Evolutionary conservation across 306 rosid species (phyloP).

Genomic region (Calophaca sinica): DNA sequence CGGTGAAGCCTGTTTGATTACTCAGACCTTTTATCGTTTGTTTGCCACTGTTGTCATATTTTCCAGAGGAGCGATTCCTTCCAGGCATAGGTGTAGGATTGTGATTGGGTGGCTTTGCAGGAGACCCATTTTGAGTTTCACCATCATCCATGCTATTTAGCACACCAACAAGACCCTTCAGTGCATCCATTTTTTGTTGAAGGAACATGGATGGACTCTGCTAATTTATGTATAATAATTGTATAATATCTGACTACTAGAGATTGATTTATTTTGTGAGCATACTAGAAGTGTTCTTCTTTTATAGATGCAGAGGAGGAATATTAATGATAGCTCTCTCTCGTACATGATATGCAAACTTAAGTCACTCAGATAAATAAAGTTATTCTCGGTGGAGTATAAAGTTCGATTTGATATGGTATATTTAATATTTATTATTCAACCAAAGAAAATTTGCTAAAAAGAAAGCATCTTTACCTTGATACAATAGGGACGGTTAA

Average conservation of each 20-base stretch:
- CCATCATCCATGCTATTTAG: slow-evolving; percentile 46
- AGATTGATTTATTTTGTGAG: slow-evolving; percentile 7
- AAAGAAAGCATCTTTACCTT: slow-evolving; percentile 38
- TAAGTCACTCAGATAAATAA: slow-evolving; percentile 40
- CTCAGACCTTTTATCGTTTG: slow-evolving; percentile 50
- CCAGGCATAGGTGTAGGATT: slow-evolving; percentile 19
- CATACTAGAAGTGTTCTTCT: not conserved
- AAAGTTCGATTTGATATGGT: slow-evolving; percentile 21
- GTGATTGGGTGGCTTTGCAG: not conserved
- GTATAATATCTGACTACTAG: not conserved
- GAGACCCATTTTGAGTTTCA: slow-evolving; percentile 26
- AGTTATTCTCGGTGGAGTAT: slow-evolving; percentile 41
- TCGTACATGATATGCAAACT: slow-evolving; percentile 11
- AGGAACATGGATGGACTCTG: slow-evolving; percentile 31
- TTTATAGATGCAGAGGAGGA: slow-evolving; percentile 29
- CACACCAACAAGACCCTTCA: slow-evolving; percentile 47
- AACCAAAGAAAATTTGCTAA: not conserved
- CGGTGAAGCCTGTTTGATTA: slow-evolving; percentile 49
- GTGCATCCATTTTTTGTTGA: slow-evolving; percentile 46
- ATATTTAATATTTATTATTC: slow-evolving; percentile 1
- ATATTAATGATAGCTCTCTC: not conserved
- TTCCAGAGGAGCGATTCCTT: slow-evolving; percentile 25
- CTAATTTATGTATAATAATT: not conserved
- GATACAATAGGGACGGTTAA: not conserved
- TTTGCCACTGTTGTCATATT: slow-evolving; percentile 39